These are phyloP conservation scores for Erodium maritimum DNA, from an alignment of 345 rosid genomes.

Conservation along the genomic window DNA sequence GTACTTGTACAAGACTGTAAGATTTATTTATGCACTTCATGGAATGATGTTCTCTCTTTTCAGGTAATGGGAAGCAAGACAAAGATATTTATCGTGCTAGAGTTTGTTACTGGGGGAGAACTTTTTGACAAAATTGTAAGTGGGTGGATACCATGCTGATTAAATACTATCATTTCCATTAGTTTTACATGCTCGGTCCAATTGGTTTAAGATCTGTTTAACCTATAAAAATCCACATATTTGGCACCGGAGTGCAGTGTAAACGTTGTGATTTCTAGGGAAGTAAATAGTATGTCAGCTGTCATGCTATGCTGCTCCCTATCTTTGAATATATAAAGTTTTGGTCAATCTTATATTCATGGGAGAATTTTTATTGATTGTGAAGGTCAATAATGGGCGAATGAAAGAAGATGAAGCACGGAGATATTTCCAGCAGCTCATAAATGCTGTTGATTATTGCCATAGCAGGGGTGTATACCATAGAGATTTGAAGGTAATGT, in stretches of 20 bases:
- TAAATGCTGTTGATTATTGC: slow-evolving; percentile 88
- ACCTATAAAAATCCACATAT: too few species aligned
- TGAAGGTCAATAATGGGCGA: slow-evolving; percentile 79
- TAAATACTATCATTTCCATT: too few species aligned
- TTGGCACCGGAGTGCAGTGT: too few species aligned
- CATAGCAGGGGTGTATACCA: slow-evolving; percentile 98
- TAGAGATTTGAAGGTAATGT: slow-evolving; percentile 78
- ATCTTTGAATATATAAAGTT: neutral
- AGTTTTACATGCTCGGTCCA: neutral
- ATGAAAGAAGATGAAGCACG: slow-evolving; percentile 90
- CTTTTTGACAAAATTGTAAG: slow-evolving; percentile 76
- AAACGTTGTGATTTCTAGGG: neutral
- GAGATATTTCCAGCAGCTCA: slow-evolving; percentile 90
- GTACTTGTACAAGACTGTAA: neutral
- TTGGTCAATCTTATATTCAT: neutral
- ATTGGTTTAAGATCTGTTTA: neutral
- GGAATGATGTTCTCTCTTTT: slow-evolving; percentile 9
- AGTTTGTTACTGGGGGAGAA: slow-evolving; percentile 73
- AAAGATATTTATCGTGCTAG: slow-evolving; percentile 57
- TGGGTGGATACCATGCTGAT: slow-evolving; percentile 1
- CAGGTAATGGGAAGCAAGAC: slow-evolving; percentile 75
- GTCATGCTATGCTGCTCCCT: neutral
- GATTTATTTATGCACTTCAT: neutral
- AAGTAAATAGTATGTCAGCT: too few species aligned
- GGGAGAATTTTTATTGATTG: slow-evolving; percentile 5